These are phyloP conservation scores for Penicillium canescens DNA, from an alignment of 495 filamentous ascomycete species.

Conservation along the genomic window DNA sequence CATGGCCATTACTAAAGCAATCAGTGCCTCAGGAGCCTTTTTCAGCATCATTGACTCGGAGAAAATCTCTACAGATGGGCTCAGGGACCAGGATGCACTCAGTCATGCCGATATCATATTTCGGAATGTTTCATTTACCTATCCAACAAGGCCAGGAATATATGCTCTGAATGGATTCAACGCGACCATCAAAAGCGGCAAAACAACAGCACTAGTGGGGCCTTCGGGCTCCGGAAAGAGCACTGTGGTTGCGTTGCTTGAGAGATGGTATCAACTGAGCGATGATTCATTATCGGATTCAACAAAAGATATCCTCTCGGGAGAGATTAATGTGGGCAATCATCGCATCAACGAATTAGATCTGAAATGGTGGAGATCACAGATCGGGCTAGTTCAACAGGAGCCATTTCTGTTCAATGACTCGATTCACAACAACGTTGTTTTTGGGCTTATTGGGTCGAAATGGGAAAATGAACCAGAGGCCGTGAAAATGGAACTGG, in stretches of 20 bases:
- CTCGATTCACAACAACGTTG: slow-evolving; percentile 78
- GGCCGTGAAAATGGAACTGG: slow-evolving; percentile 43
- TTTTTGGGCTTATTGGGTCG: slow-evolving; percentile 70
- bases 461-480: slow-evolving; percentile 53
- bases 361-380: slow-evolving; percentile 76
- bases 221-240: slow-evolving; percentile 63
- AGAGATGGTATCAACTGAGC: slow-evolving; percentile 56
- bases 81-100: slow-evolving; percentile 25
- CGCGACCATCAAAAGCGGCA: slow-evolving; percentile 38
- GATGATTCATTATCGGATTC: slow-evolving; percentile 10
- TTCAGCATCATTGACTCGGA: slow-evolving; percentile 48
- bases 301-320: slow-evolving; percentile 23
- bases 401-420: slow-evolving; percentile 60
- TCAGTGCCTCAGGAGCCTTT: slow-evolving; percentile 44
- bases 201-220: slow-evolving; percentile 60
- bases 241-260: slow-evolving; percentile 64
- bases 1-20: slow-evolving; percentile 49
- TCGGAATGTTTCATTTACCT: slow-evolving; percentile 60
- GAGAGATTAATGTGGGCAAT: slow-evolving; percentile 48
- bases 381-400: slow-evolving; percentile 70
- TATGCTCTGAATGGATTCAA: slow-evolving; percentile 43
- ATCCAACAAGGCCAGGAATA: slow-evolving; percentile 46
- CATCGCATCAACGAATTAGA: slow-evolving; percentile 61
- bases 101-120: slow-evolving; percentile 54
- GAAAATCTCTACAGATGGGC: slow-evolving; percentile 31